Conservation (phyloP, 2,329 filamentous ascomycete genomes). For the Graphilbum ipis-grandicollis region DNA sequence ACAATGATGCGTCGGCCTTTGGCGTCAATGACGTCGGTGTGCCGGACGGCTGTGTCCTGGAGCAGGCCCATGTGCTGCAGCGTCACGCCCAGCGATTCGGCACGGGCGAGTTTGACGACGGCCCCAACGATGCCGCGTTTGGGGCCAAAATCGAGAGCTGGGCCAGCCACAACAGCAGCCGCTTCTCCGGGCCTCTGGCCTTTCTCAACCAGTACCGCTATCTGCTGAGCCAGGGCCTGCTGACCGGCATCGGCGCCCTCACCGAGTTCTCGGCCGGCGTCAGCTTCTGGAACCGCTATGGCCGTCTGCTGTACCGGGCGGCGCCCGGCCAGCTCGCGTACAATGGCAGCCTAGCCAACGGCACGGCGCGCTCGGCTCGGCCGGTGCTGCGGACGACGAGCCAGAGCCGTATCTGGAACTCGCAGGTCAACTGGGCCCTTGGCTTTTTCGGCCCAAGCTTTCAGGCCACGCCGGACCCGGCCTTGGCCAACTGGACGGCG, state of each 20-base stretch:
- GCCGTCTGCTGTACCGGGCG: slow-evolving; percentile 32
- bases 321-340: slow-evolving; percentile 28
- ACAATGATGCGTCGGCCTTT: slow-evolving; percentile 26
- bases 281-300: slow-evolving; percentile 35
- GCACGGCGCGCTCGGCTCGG: slow-evolving; percentile 27
- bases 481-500: slow-evolving; percentile 20
- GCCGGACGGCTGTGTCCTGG: slow-evolving; percentile 36
- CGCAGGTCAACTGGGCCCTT: slow-evolving; percentile 32
- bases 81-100: slow-evolving; percentile 36
- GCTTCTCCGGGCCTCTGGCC: slow-evolving; percentile 24
- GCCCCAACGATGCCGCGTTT: slow-evolving; percentile 28
- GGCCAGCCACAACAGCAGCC: slow-evolving; percentile 1
- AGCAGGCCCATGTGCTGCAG: slow-evolving; percentile 34
- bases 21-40: slow-evolving; percentile 28
- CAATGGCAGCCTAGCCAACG: slow-evolving; percentile 24
- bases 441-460: slow-evolving; percentile 34
- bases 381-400: slow-evolving; percentile 34
- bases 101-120: slow-evolving; percentile 25
- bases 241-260: slow-evolving; percentile 30
- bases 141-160: slow-evolving; percentile 26
- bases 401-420: slow-evolving; percentile 36
- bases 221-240: slow-evolving; percentile 21
- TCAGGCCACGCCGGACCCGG: slow-evolving; percentile 17
- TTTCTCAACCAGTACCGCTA: slow-evolving; percentile 37
- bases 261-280: slow-evolving; percentile 32